Percentiles rank a stretch among this genome's conserved stretches.
Conservation (phyloP, 495 filamentous ascomycete species). For the Neurospora discreta region DNA sequence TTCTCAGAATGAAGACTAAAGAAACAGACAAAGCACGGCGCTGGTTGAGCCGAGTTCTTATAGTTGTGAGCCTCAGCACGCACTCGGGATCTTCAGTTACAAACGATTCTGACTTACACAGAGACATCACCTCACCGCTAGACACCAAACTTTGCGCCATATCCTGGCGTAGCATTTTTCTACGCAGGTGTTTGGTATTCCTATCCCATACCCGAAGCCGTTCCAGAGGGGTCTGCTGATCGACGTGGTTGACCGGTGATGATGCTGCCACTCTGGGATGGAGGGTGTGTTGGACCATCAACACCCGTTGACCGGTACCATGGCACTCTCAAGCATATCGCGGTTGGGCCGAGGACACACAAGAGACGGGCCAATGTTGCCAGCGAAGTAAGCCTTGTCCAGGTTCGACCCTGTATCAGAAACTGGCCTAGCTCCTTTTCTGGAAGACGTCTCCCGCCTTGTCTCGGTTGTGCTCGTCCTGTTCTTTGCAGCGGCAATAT, state of each 20-base stretch:
- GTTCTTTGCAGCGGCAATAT: not conserved
- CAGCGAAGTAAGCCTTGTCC: not conserved
- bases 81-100: slow-evolving; percentile 1
- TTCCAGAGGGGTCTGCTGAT: slow-evolving; percentile 20
- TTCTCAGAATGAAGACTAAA: not conserved
- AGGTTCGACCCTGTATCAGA: slow-evolving; percentile 7
- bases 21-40: not conserved
- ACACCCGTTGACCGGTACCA: slow-evolving; percentile 4
- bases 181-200: slow-evolving; percentile 8
- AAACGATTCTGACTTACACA: slow-evolving; percentile 1
- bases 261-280: slow-evolving; percentile 4
- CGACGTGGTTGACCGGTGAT: slow-evolving; percentile 8
- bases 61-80: slow-evolving; percentile 5
- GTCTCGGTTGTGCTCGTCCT: slow-evolving; percentile 9
- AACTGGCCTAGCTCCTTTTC: not conserved
- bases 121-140: slow-evolving; percentile 12
- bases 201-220: not conserved
- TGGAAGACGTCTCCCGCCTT: slow-evolving; percentile 2
- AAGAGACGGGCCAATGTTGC: slow-evolving; percentile 1
- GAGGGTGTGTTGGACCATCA: slow-evolving; percentile 2
- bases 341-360: not conserved
- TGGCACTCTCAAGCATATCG: not conserved
- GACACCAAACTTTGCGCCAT: not conserved
- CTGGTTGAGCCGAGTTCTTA: slow-evolving; percentile 1
- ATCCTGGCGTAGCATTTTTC: not conserved